Percentiles rank a stretch among this genome's conserved stretches.
These are phyloP conservation scores for Alternaria metachromatica DNA, from an alignment of 2,329 filamentous ascomycete genomes.

Conservation along the genomic window DNA sequence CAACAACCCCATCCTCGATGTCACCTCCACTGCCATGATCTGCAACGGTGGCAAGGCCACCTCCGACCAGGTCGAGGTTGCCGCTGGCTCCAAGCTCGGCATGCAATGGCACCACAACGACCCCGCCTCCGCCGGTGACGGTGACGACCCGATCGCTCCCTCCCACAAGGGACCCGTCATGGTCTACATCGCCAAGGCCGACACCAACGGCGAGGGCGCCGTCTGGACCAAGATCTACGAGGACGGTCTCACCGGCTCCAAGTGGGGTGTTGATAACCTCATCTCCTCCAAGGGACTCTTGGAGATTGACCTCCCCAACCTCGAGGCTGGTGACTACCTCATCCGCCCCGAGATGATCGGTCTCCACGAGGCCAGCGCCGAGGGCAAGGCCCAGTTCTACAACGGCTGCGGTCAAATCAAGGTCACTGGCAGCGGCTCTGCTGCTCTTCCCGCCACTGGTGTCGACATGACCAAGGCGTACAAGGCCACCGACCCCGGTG, in stretches of 20 bases:
- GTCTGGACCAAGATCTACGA: conserved; percentile 59
- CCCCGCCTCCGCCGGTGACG: conserved; percentile 26
- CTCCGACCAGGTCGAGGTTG: conserved; percentile 54
- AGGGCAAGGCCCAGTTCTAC: conserved; percentile 53
- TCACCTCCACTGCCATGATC: conserved; percentile 43
- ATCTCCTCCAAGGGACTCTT: conserved; percentile 50
- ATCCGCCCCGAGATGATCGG: conserved; percentile 54
- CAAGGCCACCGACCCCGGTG: conserved; percentile 48
- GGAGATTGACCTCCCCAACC: conserved; percentile 47
- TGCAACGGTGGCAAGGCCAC: conserved; percentile 45
- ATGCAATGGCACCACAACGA: conserved; percentile 60
- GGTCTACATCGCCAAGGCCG: conserved; percentile 57
- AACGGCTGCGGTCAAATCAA: conserved; percentile 53
- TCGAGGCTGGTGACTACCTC: conserved; percentile 50
- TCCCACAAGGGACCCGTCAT: conserved; percentile 61
- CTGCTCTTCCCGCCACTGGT: conserved; percentile 38
- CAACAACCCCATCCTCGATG: conserved; percentile 49
- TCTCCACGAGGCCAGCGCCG: conserved; percentile 47
- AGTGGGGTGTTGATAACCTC: conserved; percentile 51
- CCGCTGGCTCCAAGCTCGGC: conserved; percentile 55
- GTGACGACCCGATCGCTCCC: conserved; percentile 60
- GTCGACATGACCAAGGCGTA: conserved; percentile 57
- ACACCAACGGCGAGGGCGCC: conserved; percentile 53
- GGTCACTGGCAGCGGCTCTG: conserved; percentile 40
- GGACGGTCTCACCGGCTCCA: conserved; percentile 41